Conservation (phyloP, 73 alveolate species). For the Tetrahymena elliotti region DNA sequence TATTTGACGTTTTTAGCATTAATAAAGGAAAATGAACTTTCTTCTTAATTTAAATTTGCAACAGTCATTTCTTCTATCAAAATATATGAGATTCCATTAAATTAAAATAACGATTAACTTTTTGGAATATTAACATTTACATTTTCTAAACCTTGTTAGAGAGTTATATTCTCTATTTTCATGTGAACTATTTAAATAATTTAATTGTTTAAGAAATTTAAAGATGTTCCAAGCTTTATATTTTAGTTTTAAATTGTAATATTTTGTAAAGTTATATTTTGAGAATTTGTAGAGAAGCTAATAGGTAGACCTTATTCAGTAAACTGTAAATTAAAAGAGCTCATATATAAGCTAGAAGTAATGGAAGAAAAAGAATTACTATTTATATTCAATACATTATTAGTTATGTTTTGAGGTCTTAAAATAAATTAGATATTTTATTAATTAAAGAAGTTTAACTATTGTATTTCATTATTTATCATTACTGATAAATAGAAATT, state of each 20-base stretch:
- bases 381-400: background rate
- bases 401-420: background rate
- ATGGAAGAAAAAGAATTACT: background rate
- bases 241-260: background rate
- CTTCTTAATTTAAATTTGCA: background rate
- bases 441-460: background rate
- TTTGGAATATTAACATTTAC: too few relatives aligned
- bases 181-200: too few relatives aligned
- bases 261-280: background rate
- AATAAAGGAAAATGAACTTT: background rate
- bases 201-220: too few relatives aligned
- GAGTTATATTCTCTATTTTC: background rate
- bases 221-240: background rate
- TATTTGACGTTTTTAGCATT: background rate
- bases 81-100: background rate
- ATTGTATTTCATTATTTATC: background rate
- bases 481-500: background rate
- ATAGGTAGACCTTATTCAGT: background rate
- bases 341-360: background rate
- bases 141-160: background rate
- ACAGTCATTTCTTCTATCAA: background rate
- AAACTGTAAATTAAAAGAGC: background rate
- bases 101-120: background rate
- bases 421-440: background rate
- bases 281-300: background rate